phyloP scores from a whole-genome alignment of 116 monocot genomes.

The Zostera marina region DNA sequence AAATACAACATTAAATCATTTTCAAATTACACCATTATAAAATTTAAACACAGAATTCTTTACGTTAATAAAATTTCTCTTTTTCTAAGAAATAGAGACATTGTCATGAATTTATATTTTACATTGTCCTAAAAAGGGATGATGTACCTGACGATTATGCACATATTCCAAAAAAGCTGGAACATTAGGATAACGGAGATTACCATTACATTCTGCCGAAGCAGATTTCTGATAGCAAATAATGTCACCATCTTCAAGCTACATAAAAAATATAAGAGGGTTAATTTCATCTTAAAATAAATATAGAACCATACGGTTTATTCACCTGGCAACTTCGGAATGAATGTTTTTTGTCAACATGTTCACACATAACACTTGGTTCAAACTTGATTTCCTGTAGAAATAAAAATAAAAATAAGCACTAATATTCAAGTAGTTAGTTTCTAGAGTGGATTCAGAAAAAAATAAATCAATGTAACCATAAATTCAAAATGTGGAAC shows the following conservation, averaged over 20 bases:
- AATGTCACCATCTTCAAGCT: constrained; percentile 99
- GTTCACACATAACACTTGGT: constrained; percentile 96
- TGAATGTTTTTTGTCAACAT: constrained; percentile 61
- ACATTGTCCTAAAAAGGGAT: not conserved
- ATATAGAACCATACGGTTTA: not conserved
- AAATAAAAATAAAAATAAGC: constrained; percentile 1
- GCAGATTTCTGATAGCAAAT: constrained; percentile 83
- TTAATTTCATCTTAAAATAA: not conserved
- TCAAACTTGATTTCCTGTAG: constrained; percentile 97
- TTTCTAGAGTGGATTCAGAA: not conserved
- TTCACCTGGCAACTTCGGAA: constrained; percentile 89
- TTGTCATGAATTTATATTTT: not conserved
- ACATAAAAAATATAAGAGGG: constrained; percentile 7
- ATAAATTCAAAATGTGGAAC: not conserved
- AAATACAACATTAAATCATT: not conserved
- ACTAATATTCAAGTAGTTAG: too few relatives aligned
- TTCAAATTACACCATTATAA: not conserved
- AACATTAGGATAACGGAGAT: constrained; percentile 64
- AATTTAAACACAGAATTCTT: not conserved
- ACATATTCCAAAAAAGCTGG: constrained; percentile 96
- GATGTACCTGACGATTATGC: constrained; percentile 83
- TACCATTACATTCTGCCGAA: constrained; percentile 33
- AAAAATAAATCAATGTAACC: not conserved
- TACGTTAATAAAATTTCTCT: not conserved
- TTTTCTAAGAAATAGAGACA: not conserved